Evolutionary conservation across 1,139 yeast species (phyloP), one percentile per base, ranked within the genome.

Genomic region (Eremothecium coryli): DNA sequence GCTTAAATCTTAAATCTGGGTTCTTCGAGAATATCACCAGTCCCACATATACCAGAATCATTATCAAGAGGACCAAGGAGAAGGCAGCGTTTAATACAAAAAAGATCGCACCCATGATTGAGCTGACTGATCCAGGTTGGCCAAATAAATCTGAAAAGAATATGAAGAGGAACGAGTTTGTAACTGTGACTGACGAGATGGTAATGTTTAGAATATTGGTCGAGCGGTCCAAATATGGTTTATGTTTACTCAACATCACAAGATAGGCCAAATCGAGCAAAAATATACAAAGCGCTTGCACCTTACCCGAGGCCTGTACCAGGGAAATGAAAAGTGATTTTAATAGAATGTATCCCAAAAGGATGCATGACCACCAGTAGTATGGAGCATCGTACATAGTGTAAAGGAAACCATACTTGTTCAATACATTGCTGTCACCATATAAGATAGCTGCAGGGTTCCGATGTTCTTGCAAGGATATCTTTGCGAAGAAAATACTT

Each of bases 1-100:
- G 90, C 31, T 80, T 81, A 56, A 81, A 82, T 56, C 84, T 73
- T 8, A 84, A 76, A 60, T 82, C 93, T 20, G 93, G 93, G 52
- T 81, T 82, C 63, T 78, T 80, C 13, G 84, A 73, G 40, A 75
- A 58, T 1, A 79, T 44, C 21, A 82, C 73, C 50, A 74, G 60
- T 9, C 60, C 56, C 36, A 76, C 69, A 46, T 76, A 73, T 0
- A 71, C 71, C 41, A 81, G 64, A 44, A 79, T 74, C 62, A 76
- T 56, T 31, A 80, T 44, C 52, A 82, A 65, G 38, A 82, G 62
- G 33, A 80, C 65, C 42, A 79, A 68, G 6, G 86, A 71, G 48
- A 79, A 80, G 2, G 82, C 85, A 2, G 90, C 93, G 57, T 82
- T 82, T 54, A 81, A 56, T 38, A 82, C 68, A 51, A 82, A 82